Conservation (phyloP, 139 green algal genomes). For the Chlamydomonas applanata region DNA sequence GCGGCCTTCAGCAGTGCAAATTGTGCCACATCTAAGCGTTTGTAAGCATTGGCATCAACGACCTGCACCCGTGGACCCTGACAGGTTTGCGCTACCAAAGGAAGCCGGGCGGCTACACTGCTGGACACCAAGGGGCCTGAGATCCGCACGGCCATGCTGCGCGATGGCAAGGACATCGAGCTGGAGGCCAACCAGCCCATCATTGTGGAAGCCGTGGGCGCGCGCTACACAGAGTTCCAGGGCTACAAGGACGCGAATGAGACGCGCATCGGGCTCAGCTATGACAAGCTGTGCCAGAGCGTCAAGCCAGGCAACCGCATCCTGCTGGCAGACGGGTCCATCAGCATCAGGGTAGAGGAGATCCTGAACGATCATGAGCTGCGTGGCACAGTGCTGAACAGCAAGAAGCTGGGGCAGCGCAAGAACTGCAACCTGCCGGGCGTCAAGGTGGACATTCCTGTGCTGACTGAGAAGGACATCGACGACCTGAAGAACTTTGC, state of each 20-base stretch:
- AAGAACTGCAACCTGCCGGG: slow-evolving; percentile 72
- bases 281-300: slow-evolving; percentile 58
- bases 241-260: slow-evolving; percentile 46
- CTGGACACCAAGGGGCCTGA: slow-evolving; percentile 66
- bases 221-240: slow-evolving; percentile 49
- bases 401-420: slow-evolving; percentile 46
- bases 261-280: slow-evolving; percentile 57
- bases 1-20: no score
- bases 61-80: background rate
- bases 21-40: no score
- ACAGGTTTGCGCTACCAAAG: slow-evolving; percentile 36
- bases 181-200: slow-evolving; percentile 52
- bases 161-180: slow-evolving; percentile 46
- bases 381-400: slow-evolving; percentile 47
- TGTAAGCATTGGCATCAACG: no score
- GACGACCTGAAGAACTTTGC: slow-evolving; percentile 64
- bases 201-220: slow-evolving; percentile 54
- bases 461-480: slow-evolving; percentile 69
- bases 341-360: slow-evolving; percentile 49
- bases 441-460: slow-evolving; percentile 73
- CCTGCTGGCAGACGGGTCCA: slow-evolving; percentile 59
- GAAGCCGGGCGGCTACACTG: slow-evolving; percentile 33
- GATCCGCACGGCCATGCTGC: slow-evolving; percentile 62
- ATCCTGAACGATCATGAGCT: slow-evolving; percentile 38
- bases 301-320: slow-evolving; percentile 54